Conservation (phyloP, 495 filamentous ascomycete genomes). For the Talaromyces stipitatus region DNA sequence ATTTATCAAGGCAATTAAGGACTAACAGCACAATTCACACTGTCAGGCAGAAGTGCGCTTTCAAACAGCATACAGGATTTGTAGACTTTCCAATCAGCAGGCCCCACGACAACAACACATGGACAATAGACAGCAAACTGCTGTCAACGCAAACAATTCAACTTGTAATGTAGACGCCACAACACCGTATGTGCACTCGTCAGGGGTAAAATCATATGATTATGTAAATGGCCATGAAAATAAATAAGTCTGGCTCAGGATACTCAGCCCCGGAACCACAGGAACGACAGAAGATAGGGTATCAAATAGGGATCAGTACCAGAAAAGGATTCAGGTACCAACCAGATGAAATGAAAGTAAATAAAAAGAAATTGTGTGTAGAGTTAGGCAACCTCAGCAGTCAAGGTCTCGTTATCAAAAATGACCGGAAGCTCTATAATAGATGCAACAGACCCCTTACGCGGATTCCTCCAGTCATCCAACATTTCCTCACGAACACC, state of each 20-base stretch:
- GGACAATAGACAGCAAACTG: not conserved
- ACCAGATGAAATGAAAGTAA: conserved; percentile 11
- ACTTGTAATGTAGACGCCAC: not conserved
- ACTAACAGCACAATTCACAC: not conserved
- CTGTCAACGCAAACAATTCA: not conserved
- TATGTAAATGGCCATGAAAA: not conserved
- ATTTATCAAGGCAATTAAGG: not conserved
- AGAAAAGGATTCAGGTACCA: not conserved
- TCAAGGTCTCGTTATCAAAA: conserved; percentile 1
- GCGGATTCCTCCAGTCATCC: conserved; percentile 40
- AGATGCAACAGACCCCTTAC: conserved; percentile 7
- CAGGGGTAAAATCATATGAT: not conserved
- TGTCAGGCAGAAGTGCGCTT: not conserved
- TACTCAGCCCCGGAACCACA: not conserved
- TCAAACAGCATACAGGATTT: not conserved
- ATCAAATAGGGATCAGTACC: not conserved
- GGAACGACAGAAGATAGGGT: not conserved
- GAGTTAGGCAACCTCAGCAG: not conserved
- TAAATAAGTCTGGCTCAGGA: not conserved
- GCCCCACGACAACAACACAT: not conserved
- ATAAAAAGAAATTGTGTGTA: conserved; percentile 12
- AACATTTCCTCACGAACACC: conserved; percentile 71
- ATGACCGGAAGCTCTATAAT: conserved; percentile 2
- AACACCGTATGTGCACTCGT: conserved; percentile 4
- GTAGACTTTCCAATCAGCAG: not conserved